These are phyloP conservation scores for Tritrichomonas foetus DNA, from an alignment of 208 protist species.

Conservation along the genomic window DNA sequence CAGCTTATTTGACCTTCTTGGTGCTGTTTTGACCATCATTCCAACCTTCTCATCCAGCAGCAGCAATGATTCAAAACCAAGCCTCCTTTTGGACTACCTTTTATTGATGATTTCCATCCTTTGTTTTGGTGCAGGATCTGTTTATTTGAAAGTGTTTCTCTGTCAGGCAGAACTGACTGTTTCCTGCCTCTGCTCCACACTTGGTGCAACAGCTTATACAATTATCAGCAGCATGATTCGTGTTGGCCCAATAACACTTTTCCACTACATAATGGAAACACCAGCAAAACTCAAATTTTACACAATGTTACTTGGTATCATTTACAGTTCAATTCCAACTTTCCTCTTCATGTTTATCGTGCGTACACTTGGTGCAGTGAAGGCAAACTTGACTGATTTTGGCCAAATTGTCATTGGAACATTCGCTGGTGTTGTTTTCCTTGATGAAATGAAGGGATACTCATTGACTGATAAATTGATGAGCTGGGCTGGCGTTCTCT, in stretches of 20 bases:
- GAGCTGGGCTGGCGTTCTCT: too few species aligned
- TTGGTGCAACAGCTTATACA: not conserved
- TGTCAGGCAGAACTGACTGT: not conserved
- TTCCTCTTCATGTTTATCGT: conserved; percentile 4
- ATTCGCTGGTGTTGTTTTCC: not conserved
- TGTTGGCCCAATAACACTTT: not conserved
- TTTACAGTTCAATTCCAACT: conserved; percentile 28
- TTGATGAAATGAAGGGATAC: not conserved
- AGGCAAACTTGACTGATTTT: not conserved
- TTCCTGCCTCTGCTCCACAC: not conserved
- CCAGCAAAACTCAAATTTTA: not conserved
- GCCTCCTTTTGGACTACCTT: not conserved
- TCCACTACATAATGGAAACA: not conserved
- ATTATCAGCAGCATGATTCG: not conserved
- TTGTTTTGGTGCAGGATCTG: not conserved
- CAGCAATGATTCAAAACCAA: not conserved
- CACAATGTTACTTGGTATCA: not conserved
- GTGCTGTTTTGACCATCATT: not conserved
- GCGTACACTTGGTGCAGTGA: not conserved
- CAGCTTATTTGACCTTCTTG: not conserved
- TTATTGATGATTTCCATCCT: not conserved
- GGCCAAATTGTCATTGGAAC: conserved; percentile 8
- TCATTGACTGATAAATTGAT: too few species aligned
- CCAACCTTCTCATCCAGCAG: not conserved
- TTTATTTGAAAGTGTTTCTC: not conserved